Base-by-base conservation (phyloP, 805 yeast genomes). In the Metschnikowia colocasiae region DNA sequence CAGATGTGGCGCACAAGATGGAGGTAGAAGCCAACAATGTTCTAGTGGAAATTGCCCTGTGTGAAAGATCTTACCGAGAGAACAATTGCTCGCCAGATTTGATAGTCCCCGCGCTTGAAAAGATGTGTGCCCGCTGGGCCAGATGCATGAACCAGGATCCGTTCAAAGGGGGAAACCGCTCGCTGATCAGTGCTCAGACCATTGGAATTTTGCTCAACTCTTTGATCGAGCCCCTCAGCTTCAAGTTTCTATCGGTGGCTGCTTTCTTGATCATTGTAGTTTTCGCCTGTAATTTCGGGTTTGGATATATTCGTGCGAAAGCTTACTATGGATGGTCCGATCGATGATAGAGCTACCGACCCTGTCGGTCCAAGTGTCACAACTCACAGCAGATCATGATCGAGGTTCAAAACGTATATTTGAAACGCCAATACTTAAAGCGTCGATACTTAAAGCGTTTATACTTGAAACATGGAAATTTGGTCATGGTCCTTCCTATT, bases 101-200 rank as follows among this genome's bases (percentile, higher is more conserved):
- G 3, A 67, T 79, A 8, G 80, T 76, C 2, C 85, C 90, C 1
- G 85, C 83, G 2, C 60, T 85, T 48, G 78, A 76, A 47, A 65
- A 67, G 22, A 69, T 73, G 32, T 86, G 94, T 62, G 65, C 70
- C 13, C 67, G 73, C 48, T 86, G 89, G 90, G 76, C 73, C 44
- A 72, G 73, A 39, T 85, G 92, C 59, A 83, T 83, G 86, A 71
- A 71, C 41, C 78, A 80, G 55, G 79, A 82, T 46, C 79, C 81
- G 3, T 55, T 67, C 56, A 60, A 73, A 57, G 52, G 62, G 46
- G 80, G 82, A 3, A 75, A 81, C 54, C 60, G 58, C 32, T 73
- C 87, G 1, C 71, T 75, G 37, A 68, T 84, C 10, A 76, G 81
- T 49, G 87, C 87, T 1, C 81, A 79, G 46, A 76, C 84, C 0